Conservation (phyloP, 2,329 filamentous ascomycete species). For the Botryotinia convoluta region DNA sequence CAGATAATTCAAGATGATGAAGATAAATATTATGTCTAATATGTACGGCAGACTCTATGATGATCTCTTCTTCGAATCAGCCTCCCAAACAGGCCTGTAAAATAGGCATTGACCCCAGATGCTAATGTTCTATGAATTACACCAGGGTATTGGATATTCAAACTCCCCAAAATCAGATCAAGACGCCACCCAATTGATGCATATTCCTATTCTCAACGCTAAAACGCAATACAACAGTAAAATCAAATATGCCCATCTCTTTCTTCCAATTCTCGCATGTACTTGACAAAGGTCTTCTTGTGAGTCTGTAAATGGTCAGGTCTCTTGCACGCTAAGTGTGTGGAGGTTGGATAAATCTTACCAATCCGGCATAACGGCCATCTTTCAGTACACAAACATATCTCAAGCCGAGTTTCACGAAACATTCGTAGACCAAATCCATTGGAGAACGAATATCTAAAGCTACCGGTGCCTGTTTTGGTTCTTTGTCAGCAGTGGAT, state of each 20-base stretch:
- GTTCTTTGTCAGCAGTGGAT: slow-evolving; percentile 6
- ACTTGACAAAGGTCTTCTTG: slow-evolving; percentile 96
- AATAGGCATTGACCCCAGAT: slow-evolving; percentile 2
- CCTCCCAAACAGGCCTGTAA: not conserved
- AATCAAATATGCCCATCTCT: slow-evolving; percentile 29
- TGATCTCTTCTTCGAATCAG: not conserved
- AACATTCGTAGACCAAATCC: slow-evolving; percentile 95
- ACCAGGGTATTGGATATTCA: slow-evolving; percentile 21
- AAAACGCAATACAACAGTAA: slow-evolving; percentile 12
- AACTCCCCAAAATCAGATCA: slow-evolving; percentile 20
- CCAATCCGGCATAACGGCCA: slow-evolving; percentile 84
- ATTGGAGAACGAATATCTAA: slow-evolving; percentile 87
- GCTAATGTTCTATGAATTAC: slow-evolving; percentile 20
- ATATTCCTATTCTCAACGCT: slow-evolving; percentile 2
- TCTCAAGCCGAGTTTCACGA: slow-evolving; percentile 86
- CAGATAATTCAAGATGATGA: slow-evolving; percentile 63
- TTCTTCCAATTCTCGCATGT: slow-evolving; percentile 79
- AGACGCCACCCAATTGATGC: slow-evolving; percentile 20
- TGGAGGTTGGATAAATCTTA: slow-evolving; percentile 42
- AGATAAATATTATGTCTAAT: slow-evolving; percentile 47
- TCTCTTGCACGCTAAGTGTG: slow-evolving; percentile 6
- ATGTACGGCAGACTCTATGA: slow-evolving; percentile 16
- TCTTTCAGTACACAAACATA: slow-evolving; percentile 88
- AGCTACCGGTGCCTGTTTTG: slow-evolving; percentile 69
- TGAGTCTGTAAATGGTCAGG: slow-evolving; percentile 58